These are phyloP conservation scores for Penicillium italicum DNA, from an alignment of 2,329 filamentous ascomycete species.

Conservation along the genomic window DNA sequence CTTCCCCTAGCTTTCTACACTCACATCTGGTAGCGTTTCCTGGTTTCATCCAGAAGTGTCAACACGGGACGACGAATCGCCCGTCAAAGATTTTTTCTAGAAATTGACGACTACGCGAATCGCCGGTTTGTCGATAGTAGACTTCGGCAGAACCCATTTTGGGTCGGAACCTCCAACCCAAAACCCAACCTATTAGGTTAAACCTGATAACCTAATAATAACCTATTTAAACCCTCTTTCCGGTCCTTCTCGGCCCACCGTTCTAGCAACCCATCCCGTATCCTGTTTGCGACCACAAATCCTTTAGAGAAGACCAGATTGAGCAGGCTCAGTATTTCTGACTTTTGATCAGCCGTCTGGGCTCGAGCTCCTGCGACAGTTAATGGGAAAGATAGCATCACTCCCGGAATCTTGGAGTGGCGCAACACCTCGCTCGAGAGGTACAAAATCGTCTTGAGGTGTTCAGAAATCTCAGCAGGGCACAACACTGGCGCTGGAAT, in stretches of 20 bases:
- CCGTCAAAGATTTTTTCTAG: no score
- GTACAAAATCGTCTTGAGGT: background rate
- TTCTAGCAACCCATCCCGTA: background rate
- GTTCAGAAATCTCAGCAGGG: background rate
- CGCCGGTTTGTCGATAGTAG: no score
- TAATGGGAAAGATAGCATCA: background rate
- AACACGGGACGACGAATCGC: no score
- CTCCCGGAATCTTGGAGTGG: background rate
- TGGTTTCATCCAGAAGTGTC: no score
- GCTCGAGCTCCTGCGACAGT: background rate
- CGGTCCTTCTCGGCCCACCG: background rate
- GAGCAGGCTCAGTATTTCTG: background rate
- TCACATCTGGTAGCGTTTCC: no score
- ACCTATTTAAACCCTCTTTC: no score
- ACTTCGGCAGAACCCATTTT: no score
- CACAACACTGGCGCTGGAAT: background rate
- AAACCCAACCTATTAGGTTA: no score
- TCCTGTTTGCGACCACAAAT: background rate
- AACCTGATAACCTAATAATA: no score
- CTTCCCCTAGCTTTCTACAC: no score
- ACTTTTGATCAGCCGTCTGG: background rate
- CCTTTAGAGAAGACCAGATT: background rate
- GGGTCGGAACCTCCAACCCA: no score
- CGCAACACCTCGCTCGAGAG: background rate
- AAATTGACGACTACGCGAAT: no score